These are phyloP conservation scores for Rhypophila decipiens DNA, from an alignment of 495 filamentous ascomycete genomes.

Conservation along the genomic window DNA sequence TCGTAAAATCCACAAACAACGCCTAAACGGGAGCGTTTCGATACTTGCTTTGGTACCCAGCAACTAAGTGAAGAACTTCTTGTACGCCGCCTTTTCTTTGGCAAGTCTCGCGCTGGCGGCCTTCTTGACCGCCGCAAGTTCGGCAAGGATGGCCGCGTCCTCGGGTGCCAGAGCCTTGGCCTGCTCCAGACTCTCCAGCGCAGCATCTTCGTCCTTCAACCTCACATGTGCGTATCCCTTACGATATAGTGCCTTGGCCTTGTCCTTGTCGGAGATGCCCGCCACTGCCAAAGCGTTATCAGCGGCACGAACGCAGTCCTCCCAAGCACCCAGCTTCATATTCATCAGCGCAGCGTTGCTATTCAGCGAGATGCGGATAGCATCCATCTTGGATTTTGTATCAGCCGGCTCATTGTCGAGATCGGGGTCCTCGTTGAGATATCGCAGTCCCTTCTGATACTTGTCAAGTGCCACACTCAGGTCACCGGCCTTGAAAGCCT, in stretches of 20 bases:
- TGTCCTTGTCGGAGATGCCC: slow-evolving; percentile 64
- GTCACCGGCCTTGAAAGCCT: slow-evolving; percentile 78
- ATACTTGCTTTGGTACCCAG: neutral
- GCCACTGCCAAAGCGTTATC: slow-evolving; percentile 64
- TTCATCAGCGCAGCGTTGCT: slow-evolving; percentile 48
- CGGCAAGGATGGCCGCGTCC: slow-evolving; percentile 69
- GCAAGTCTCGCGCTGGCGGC: slow-evolving; percentile 61
- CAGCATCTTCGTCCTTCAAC: slow-evolving; percentile 80
- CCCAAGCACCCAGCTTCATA: slow-evolving; percentile 68
- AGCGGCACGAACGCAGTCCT: slow-evolving; percentile 63
- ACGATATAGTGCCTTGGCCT: slow-evolving; percentile 82
- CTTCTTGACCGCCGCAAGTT: slow-evolving; percentile 71
- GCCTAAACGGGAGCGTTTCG: neutral
- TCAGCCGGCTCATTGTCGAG: slow-evolving; percentile 63
- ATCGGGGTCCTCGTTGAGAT: slow-evolving; percentile 82
- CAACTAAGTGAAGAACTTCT: slow-evolving; percentile 67
- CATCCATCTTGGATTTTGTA: slow-evolving; percentile 56
- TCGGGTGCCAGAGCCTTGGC: slow-evolving; percentile 68
- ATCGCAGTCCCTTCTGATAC: slow-evolving; percentile 96
- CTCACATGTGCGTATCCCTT: slow-evolving; percentile 66
- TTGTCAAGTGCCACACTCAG: slow-evolving; percentile 72
- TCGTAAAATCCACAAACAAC: no score
- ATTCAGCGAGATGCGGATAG: slow-evolving; percentile 46
- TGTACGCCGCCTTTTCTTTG: slow-evolving; percentile 84
- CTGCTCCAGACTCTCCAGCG: slow-evolving; percentile 68